A percentile compares a stretch with the other conserved stretches of the same genome.
Conservation (phyloP, 352 stramenopile genomes). For the Phytophthora cajani region DNA sequence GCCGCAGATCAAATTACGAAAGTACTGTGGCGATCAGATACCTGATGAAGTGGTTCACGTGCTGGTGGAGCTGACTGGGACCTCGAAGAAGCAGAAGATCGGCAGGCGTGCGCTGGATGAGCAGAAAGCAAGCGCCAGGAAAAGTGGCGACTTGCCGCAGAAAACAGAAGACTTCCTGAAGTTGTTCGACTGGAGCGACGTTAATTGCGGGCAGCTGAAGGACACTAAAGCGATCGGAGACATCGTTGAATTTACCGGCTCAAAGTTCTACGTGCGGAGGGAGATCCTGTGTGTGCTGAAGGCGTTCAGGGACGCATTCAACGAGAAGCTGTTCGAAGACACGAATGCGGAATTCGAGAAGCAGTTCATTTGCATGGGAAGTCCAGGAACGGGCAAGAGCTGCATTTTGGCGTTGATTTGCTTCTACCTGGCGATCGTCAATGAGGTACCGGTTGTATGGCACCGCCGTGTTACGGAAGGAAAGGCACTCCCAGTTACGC, state of each 20-base stretch:
- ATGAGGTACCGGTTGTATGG: slow-evolving; percentile 6
- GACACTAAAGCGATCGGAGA: slow-evolving; percentile 13
- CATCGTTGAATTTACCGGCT: slow-evolving; percentile 21
- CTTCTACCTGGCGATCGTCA: slow-evolving; percentile 9
- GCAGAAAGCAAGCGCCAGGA: not conserved
- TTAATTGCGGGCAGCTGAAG: not conserved
- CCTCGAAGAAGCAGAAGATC: too few species aligned
- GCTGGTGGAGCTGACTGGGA: too few species aligned
- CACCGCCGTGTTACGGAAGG: not conserved
- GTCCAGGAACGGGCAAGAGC: slow-evolving; percentile 21
- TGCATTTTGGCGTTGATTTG: slow-evolving; percentile 22
- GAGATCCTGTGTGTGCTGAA: slow-evolving; percentile 14
- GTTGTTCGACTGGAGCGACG: not conserved
- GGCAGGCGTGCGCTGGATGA: not conserved
- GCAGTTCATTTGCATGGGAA: slow-evolving; percentile 18
- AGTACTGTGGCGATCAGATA: too few species aligned
- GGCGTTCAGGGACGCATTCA: slow-evolving; percentile 2
- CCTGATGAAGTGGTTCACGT: too few species aligned
- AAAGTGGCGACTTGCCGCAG: not conserved
- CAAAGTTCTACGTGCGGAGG: slow-evolving; percentile 18
- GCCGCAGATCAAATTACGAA: too few species aligned
- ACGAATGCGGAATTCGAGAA: not conserved
- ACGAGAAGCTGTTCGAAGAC: not conserved
- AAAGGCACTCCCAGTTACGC: not conserved
- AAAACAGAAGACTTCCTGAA: not conserved